These are phyloP conservation scores for Kalmusia sp. DNA, from an alignment of 2,329 filamentous ascomycete genomes.

Conservation along the genomic window DNA sequence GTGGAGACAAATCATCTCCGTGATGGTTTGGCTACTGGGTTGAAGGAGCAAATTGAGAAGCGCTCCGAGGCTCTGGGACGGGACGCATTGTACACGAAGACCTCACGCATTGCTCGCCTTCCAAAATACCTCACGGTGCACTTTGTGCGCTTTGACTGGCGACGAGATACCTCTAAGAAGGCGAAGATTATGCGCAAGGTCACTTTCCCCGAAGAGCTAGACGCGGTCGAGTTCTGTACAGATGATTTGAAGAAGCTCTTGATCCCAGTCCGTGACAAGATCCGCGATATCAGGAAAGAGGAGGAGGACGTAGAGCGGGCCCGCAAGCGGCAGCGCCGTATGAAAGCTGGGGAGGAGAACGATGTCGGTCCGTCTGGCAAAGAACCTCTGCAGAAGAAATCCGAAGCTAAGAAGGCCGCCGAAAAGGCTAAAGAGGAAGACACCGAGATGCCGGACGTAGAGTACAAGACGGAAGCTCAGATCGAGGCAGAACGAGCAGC, in stretches of 20 bases:
- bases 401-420: conserved; percentile 49
- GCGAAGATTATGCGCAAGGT: conserved; percentile 99
- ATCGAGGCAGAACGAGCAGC: conserved; percentile 84
- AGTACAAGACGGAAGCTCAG: conserved; percentile 92
- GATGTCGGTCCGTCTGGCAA: conserved; percentile 53
- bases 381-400: conserved; percentile 58
- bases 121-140: conserved; percentile 97
- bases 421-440: conserved; percentile 65
- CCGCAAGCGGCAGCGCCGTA: conserved; percentile 87
- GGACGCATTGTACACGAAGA: conserved; percentile 87
- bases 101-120: conserved; percentile 84
- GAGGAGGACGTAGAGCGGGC: conserved; percentile 91
- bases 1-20: conserved; percentile 85
- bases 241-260: conserved; percentile 84
- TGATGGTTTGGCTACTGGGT: conserved; percentile 82
- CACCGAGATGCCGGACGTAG: conserved; percentile 73
- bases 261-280: conserved; percentile 92
- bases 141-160: conserved; percentile 99
- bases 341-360: conserved; percentile 63
- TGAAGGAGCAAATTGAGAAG: conserved; percentile 93
- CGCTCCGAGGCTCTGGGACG: conserved; percentile 77
- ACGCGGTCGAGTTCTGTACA: conserved; percentile 93
- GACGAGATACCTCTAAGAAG: conserved; percentile 93
- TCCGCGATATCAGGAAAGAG: conserved; percentile 93
- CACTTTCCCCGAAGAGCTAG: conserved; percentile 91